phyloP scores from a whole-genome alignment of 805 yeast species.

The Blastobotrys attinorum region DNA sequence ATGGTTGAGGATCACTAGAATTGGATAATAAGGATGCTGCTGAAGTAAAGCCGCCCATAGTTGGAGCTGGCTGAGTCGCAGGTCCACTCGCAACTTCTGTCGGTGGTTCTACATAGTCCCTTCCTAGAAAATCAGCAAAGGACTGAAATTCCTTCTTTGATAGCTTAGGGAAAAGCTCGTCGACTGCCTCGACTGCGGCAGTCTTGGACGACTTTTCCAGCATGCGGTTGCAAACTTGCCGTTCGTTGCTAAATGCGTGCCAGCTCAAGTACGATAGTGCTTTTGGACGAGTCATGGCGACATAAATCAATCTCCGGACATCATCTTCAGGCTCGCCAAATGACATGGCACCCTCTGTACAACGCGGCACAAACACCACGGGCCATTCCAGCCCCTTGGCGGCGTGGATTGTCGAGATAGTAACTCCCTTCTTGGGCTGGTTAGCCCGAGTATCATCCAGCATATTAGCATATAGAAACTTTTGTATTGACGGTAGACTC shows the following conservation, averaged over 20 bases:
- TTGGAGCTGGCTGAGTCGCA: too few relatives aligned
- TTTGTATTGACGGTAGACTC: neutral
- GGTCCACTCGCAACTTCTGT: too few relatives aligned
- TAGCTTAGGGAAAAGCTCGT: neutral
- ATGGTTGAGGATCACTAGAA: too few relatives aligned
- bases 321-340: conserved; percentile 10
- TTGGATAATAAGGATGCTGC: too few relatives aligned
- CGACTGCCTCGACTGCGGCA: neutral
- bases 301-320: conserved; percentile 69
- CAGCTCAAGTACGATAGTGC: conserved; percentile 37
- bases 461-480: neutral
- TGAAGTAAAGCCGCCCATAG: too few relatives aligned
- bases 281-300: conserved; percentile 82
- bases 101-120: too few relatives aligned
- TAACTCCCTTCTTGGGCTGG: conserved; percentile 23
- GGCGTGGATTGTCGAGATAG: conserved; percentile 80
- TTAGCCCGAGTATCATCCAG: neutral
- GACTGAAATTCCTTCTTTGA: neutral
- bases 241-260: conserved; percentile 1
- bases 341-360: conserved; percentile 7
- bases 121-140: neutral
- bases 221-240: neutral
- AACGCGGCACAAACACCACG: conserved; percentile 71
- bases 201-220: neutral
- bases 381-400: conserved; percentile 97